Evolutionary conservation across 306 rosid species (phyloP), one percentile per base, ranked within the genome.

Genomic region (Mimosa pudica): DNA sequence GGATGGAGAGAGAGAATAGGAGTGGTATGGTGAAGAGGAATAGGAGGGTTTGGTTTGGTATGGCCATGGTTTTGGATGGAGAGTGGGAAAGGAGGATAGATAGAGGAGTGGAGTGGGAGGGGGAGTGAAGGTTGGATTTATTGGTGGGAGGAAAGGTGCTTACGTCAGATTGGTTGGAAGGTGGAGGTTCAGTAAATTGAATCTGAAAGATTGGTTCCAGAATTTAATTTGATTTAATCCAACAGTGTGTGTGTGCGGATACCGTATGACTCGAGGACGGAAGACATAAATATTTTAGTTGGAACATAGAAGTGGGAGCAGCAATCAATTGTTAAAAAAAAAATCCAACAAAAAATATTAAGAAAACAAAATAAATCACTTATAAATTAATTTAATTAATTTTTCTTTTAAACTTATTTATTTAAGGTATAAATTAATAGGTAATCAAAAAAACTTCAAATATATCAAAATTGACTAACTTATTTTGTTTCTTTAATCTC

Each of bases 11-110:
- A 0, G 74, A 1, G 52, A 85, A 42, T 51, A 52, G 33, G 16
- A 83, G 17, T 68, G 80, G 16, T 14, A 83, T 7, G 79, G 75
- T 18, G 20, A 81, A 45, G 35, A 73, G 13, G 45, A 0, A 0
- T 24, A 75, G 14, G 32, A 65, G 60, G 4, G 80, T 41, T 41
- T 73, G 69, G 46, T 66, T 80, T 3, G 44, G 71, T 5, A 46
- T 68, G 64, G 89, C 91, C 96, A 88, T 88, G 7, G 78, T 41
- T 75, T 1, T 5, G 42, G 51, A n/a, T 52, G 79, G 81, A 62
- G 51, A 35, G 35, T 20, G 41, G 5, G 45, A 11, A 8, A 9
- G 11, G 3, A 20, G 32, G 13, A n/a, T 24, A 30, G 42, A 9
- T 2, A 16, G 49, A 42, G 24, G 8, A 8, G 64, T 16, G 6